These are phyloP conservation scores for Arthrobotrys conoides DNA, from an alignment of 2,329 filamentous ascomycete species.

Conservation along the genomic window DNA sequence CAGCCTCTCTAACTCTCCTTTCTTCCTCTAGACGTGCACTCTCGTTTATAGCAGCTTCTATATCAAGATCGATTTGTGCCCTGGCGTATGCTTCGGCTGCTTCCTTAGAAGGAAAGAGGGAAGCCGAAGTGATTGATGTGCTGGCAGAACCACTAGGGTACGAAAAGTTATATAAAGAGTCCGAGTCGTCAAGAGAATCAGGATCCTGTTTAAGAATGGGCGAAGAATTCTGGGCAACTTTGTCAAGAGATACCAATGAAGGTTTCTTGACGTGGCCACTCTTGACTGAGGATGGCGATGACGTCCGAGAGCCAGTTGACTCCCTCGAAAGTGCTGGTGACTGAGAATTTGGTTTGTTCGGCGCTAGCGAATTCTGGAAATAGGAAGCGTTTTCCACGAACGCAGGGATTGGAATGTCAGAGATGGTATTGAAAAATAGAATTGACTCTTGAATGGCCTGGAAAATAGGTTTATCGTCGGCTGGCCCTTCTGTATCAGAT, in stretches of 20 bases:
- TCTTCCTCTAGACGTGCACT: conserved; percentile 57
- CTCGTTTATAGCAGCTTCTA: conserved; percentile 57
- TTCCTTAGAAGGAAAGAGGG: conserved; percentile 57
- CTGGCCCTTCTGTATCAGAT: conserved; percentile 53
- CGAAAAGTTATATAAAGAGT: conserved; percentile 54
- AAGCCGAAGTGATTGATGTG: conserved; percentile 48
- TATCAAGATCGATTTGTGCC: conserved; percentile 56
- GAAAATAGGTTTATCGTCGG: conserved; percentile 40
- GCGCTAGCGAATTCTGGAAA: conserved; percentile 36
- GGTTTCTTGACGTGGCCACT: conserved; percentile 59
- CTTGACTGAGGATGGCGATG: conserved; percentile 8
- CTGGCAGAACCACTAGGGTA: conserved; percentile 46
- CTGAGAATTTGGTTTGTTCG: conserved; percentile 50
- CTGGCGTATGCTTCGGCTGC: conserved; percentile 51
- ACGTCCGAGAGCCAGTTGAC: conserved; percentile 10
- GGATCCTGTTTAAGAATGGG: conserved; percentile 54
- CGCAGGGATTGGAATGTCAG: conserved; percentile 56
- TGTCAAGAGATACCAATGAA: conserved; percentile 59
- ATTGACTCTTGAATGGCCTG: conserved; percentile 59
- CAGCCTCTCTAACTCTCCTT: conserved; percentile 46
- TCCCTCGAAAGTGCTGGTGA: conserved; percentile 7
- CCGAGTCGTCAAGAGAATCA: conserved; percentile 38
- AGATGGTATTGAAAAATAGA: conserved; percentile 57
- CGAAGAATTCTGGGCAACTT: conserved; percentile 34
- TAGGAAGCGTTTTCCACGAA: conserved; percentile 50